Conservation (phyloP, 495 filamentous ascomycete species). For the Xylaria nigripes region DNA sequence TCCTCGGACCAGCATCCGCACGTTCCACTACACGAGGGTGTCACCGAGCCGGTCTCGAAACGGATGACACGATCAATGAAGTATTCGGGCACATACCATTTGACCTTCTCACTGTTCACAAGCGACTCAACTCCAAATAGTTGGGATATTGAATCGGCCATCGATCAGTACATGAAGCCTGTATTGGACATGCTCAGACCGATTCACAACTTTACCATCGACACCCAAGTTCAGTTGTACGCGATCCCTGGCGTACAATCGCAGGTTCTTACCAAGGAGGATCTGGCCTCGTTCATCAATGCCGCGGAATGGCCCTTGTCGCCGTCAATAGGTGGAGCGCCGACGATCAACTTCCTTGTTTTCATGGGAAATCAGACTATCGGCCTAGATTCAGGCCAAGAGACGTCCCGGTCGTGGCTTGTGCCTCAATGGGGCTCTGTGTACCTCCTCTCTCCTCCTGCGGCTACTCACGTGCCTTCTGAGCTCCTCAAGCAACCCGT, state of each 20-base stretch:
- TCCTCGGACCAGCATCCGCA: constrained; percentile 39
- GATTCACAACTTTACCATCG: constrained; percentile 93
- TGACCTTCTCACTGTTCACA: constrained; percentile 93
- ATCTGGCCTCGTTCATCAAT: constrained; percentile 91
- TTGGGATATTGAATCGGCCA: constrained; percentile 84
- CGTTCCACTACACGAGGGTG: constrained; percentile 30
- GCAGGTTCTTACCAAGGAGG: constrained; percentile 69
- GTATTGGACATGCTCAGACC: constrained; percentile 66
- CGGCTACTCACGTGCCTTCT: constrained; percentile 28
- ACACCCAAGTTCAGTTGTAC: constrained; percentile 93
- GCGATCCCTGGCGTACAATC: constrained; percentile 66
- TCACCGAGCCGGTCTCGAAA: constrained; percentile 42
- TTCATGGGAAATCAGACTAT: constrained; percentile 59
- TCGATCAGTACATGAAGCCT: constrained; percentile 73
- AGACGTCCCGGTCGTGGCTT: constrained; percentile 80
- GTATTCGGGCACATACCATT: constrained; percentile 88
- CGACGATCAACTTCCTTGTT: constrained; percentile 91
- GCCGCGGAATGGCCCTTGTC: constrained; percentile 95
- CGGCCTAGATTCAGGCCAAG: constrained; percentile 29
- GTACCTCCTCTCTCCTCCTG: constrained; percentile 58
- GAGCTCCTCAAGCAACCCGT: constrained; percentile 68
- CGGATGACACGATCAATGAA: constrained; percentile 73
- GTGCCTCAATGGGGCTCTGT: constrained; percentile 97
- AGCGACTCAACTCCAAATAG: constrained; percentile 66
- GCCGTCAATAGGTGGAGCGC: constrained; percentile 85